These are phyloP conservation scores for Solanum arcanum DNA, from an alignment of 257 asterid genomes.

Conservation along the genomic window DNA sequence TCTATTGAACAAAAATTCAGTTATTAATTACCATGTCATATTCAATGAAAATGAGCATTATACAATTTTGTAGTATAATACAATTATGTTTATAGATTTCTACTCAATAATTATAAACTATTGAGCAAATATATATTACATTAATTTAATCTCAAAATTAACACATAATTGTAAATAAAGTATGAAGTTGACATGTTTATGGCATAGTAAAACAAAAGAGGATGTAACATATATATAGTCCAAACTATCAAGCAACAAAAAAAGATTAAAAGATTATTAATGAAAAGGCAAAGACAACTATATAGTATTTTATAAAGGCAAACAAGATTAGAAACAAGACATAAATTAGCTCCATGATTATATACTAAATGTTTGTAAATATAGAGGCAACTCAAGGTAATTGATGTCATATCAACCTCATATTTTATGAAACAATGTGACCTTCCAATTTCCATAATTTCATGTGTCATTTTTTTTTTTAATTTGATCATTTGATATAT, in stretches of 20 bases:
- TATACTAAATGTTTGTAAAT: constrained; percentile 24
- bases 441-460: neutral
- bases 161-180: neutral
- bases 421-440: constrained; percentile 11
- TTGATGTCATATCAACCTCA: constrained; percentile 21
- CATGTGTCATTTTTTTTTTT: constrained; percentile 2
- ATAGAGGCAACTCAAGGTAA: constrained; percentile 6
- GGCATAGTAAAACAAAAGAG: neutral
- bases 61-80: neutral
- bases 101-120: neutral
- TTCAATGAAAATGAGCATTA: neutral
- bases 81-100: neutral
- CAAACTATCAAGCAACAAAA: neutral
- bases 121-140: neutral
- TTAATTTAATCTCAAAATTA: neutral
- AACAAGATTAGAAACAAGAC: neutral
- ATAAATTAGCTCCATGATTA: neutral
- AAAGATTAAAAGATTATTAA: neutral
- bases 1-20: neutral
- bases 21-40: neutral
- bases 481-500: neutral
- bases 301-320: constrained; percentile 4
- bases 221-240: neutral
- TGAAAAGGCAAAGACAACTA: neutral
- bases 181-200: neutral